phyloP scores from a whole-genome alignment of 345 rosid species.

The Populus pruinosa region DNA sequence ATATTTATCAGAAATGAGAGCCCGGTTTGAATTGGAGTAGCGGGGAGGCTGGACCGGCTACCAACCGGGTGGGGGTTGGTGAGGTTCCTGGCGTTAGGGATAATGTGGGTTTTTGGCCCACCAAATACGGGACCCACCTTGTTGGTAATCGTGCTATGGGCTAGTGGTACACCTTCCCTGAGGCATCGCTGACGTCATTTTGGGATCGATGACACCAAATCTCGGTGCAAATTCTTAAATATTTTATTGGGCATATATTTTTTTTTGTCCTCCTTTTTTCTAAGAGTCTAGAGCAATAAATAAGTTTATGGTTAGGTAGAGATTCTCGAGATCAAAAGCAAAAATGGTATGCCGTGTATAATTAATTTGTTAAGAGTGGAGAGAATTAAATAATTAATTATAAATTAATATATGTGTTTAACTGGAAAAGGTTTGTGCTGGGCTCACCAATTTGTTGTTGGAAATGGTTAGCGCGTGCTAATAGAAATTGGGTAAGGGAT shows the following conservation, averaged over 20 bases:
- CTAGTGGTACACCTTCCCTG: not conserved
- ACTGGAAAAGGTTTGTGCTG: too few relatives aligned
- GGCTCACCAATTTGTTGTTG: too few relatives aligned
- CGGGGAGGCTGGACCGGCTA: constrained; percentile 3
- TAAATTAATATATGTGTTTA: too few relatives aligned
- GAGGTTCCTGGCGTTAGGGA: not conserved
- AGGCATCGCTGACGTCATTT: not conserved
- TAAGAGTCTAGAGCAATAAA: too few relatives aligned
- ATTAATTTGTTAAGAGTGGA: too few relatives aligned
- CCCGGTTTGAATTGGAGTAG: constrained; percentile 12
- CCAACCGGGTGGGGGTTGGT: constrained; percentile 26
- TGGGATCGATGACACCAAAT: not conserved
- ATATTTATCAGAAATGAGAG: not conserved
- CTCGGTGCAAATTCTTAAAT: not conserved
- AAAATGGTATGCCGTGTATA: too few relatives aligned
- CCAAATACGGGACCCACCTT: not conserved
- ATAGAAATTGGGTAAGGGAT: not conserved
- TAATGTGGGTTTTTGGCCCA: not conserved
- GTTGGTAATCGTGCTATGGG: not conserved
- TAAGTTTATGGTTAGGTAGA: too few relatives aligned
- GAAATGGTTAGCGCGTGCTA: too few relatives aligned
- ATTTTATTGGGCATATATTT: not conserved
- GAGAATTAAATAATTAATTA: too few relatives aligned
- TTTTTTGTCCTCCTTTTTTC: not conserved
- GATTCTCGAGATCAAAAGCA: too few relatives aligned